These are phyloP conservation scores for Tripterygium wilfordii DNA, from an alignment of 177 flowering plant species.

Conservation along the genomic window DNA sequence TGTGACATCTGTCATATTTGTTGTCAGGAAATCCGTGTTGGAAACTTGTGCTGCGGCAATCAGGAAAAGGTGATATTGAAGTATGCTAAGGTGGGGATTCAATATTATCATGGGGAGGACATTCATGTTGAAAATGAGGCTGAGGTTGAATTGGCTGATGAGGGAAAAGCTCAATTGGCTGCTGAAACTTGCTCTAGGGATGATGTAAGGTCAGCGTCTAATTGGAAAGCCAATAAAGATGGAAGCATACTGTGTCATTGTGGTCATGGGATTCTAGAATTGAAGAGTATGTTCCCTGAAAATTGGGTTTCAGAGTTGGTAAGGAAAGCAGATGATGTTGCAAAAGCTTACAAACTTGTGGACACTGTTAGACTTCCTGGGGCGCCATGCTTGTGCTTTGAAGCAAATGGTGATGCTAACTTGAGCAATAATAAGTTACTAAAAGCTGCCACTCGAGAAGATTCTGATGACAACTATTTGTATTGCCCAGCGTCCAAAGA, in stretches of 20 bases:
- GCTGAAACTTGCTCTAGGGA: constrained; percentile 4
- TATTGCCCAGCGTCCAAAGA: constrained; percentile 49
- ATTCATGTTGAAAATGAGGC: not conserved
- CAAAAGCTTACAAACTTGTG: constrained; percentile 2
- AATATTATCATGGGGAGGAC: constrained; percentile 26
- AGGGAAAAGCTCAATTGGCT: not conserved
- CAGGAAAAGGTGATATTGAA: constrained; percentile 13
- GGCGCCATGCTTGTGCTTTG: constrained; percentile 32
- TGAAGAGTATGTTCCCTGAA: constrained; percentile 32
- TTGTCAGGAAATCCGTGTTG: constrained; percentile 54
- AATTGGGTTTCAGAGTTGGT: constrained; percentile 29
- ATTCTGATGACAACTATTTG: constrained; percentile 43
- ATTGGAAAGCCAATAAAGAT: constrained; percentile 42
- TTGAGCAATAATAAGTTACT: constrained; percentile 8
- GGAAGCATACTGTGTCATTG: constrained; percentile 69
- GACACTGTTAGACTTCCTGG: constrained; percentile 9
- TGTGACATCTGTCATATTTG: constrained; percentile 69
- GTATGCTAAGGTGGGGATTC: constrained; percentile 14
- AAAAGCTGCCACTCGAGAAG: constrained; percentile 56
- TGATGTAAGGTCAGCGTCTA: constrained; percentile 1
- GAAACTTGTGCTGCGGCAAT: constrained; percentile 18
- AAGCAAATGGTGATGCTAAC: constrained; percentile 11
- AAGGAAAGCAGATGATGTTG: constrained; percentile 35
- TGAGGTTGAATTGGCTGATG: not conserved
- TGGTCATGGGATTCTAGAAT: constrained; percentile 37